Base-by-base conservation (phyloP, 352 stramenopile species). In the Globisporangium megalacanthum region DNA sequence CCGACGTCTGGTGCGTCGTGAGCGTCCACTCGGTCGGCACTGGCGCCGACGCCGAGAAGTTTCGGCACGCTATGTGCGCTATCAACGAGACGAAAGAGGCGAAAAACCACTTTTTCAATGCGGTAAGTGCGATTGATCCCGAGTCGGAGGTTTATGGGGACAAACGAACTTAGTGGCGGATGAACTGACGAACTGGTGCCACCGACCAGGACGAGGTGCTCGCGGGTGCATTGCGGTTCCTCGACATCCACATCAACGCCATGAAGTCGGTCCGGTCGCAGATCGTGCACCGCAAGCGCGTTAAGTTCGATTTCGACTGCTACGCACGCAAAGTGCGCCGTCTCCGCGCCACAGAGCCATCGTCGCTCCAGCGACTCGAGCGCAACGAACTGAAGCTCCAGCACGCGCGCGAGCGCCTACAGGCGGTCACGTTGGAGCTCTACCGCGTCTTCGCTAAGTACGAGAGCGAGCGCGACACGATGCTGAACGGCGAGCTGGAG, bases 371-470 rank as follows among this genome's bases (percentile, higher is more conserved):
- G 50, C 68, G 74, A 4, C 61, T 89, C 45, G 73, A 90, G 45
- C 69, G 75, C 36, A 89, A 88, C 52, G 72, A 79, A 45, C 54
- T 68, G 25, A 91, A 88, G 56, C 65, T 89, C 2, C 52, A 72
- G 9, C 64, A 69, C 7, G 72, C 81, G 22, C 75, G 68, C 14
- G 57, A 69, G 6, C 64, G 66, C 20, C 62, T 91, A 49, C 67
- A 84, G 33, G 69, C 64, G 0, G 70, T 74, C n/a, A 89, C 81
- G 4, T 72, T 77, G 45, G 74, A 83, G 36, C 69, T 91, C 56
- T 91, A 88, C 50, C 77, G 77, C 31, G 77, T 88, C 7, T 91
- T 86, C 33, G 78, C 77, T 49, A 92, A 92, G 47, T 89, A 89
- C 58, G 75, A 89, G 56, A 85, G 77, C 58, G 78, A 87, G 56